phyloP scores from a whole-genome alignment of 2,329 filamentous ascomycete species.

The Penicillium sclerotiorum region DNA sequence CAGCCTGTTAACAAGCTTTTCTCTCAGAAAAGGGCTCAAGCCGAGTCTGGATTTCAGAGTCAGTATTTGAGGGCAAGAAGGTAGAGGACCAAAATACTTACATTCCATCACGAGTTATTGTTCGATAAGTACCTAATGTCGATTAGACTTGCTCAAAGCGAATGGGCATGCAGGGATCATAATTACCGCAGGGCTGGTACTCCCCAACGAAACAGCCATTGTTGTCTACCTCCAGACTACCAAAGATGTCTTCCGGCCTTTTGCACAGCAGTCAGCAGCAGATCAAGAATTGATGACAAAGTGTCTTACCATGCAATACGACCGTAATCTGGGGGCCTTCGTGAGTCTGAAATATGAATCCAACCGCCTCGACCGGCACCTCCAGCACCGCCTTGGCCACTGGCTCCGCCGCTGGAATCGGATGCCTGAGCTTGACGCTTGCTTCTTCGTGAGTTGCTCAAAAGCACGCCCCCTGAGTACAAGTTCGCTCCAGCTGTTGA shows the following conservation, averaged over 20 bases:
- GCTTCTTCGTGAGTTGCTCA: conserved; percentile 39
- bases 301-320: conserved; percentile 59
- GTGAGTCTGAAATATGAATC: conserved; percentile 64
- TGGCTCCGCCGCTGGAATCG: conserved; percentile 59
- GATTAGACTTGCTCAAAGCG: neutral
- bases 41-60: conserved; percentile 43
- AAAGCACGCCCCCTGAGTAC: conserved; percentile 53
- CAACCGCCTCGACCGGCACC: conserved; percentile 62
- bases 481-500: conserved; percentile 60
- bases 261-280: conserved; percentile 14
- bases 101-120: conserved; percentile 63
- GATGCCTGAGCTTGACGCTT: conserved; percentile 40
- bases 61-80: conserved; percentile 11
- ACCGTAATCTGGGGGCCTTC: conserved; percentile 65
- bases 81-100: conserved; percentile 37
- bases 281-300: neutral
- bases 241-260: conserved; percentile 66
- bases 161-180: neutral
- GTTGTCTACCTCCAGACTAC: conserved; percentile 64
- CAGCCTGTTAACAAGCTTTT: conserved; percentile 53
- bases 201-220: conserved; percentile 61
- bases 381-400: conserved; percentile 60
- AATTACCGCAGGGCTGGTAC: conserved; percentile 60
- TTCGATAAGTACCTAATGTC: conserved; percentile 57
- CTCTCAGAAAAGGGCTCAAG: conserved; percentile 52